Conservation (phyloP, 1,284 basidiomycete genomes). For the Apiotrichum porosum region DNA sequence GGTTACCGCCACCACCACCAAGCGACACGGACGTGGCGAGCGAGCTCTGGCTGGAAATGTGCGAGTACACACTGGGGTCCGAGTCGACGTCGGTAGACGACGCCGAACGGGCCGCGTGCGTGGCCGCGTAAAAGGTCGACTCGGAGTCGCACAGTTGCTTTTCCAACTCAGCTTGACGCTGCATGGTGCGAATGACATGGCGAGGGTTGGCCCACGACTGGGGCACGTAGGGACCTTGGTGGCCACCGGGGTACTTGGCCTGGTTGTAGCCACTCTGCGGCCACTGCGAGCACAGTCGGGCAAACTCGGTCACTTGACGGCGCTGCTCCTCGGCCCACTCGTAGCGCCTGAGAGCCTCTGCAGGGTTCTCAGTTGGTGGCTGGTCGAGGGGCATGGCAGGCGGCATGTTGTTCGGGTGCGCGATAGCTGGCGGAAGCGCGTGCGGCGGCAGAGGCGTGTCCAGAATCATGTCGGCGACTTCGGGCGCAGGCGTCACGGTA, state of each 20-base stretch:
- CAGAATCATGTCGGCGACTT: slow-evolving; percentile 14
- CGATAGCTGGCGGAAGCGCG: slow-evolving; percentile 15
- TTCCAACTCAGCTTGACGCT: slow-evolving; percentile 57
- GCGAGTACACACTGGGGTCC: slow-evolving; percentile 18
- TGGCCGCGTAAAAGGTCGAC: slow-evolving; percentile 25
- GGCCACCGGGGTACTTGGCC: slow-evolving; percentile 54
- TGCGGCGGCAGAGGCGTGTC: slow-evolving; percentile 10
- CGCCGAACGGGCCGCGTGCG: slow-evolving; percentile 9
- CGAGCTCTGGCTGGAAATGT: slow-evolving; percentile 20
- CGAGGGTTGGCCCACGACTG: slow-evolving; percentile 65
- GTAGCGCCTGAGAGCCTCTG: slow-evolving; percentile 14
- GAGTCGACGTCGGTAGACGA: slow-evolving; percentile 24
- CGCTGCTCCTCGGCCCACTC: slow-evolving; percentile 38
- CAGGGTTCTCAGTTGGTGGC: slow-evolving; percentile 16
- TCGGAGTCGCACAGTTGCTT: slow-evolving; percentile 17
- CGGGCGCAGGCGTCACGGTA: slow-evolving; percentile 14
- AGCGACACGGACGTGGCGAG: slow-evolving; percentile 15
- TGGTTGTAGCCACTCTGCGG: slow-evolving; percentile 71
- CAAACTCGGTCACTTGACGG: slow-evolving; percentile 32
- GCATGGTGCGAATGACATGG: slow-evolving; percentile 58
- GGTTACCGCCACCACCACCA: too few relatives aligned
- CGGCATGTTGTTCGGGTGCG: slow-evolving; percentile 19
- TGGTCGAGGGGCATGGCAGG: slow-evolving; percentile 13
- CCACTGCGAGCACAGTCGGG: slow-evolving; percentile 56
- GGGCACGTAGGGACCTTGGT: slow-evolving; percentile 56